Evolutionary conservation across 2,329 filamentous ascomycete species (phyloP).

Genomic region (Aspergillus brasiliensis): DNA sequence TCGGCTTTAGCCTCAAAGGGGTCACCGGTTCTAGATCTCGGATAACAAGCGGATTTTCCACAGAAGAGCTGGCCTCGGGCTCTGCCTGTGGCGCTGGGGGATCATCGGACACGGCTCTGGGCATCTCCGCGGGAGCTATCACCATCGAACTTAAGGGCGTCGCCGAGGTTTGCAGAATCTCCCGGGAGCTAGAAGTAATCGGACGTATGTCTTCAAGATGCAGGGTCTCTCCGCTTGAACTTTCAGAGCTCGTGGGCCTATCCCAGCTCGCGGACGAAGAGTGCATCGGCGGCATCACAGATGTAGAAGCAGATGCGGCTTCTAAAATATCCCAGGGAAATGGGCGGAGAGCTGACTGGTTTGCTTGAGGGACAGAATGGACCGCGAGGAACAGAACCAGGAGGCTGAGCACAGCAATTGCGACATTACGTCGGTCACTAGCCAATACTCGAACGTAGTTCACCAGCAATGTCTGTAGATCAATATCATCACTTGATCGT

Average conservation of each 20-base stretch:
- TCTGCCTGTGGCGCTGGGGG: neutral
- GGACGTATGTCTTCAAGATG: neutral
- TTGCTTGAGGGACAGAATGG: slow-evolving; percentile 6
- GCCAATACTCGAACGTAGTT: slow-evolving; percentile 58
- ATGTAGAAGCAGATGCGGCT: neutral
- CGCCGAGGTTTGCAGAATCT: neutral
- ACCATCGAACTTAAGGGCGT: neutral
- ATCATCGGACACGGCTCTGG: neutral
- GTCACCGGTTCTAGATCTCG: neutral
- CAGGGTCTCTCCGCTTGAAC: neutral
- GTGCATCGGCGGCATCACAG: slow-evolving; percentile 10
- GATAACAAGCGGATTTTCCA: neutral
- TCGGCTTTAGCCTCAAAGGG: neutral
- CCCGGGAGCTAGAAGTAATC: neutral
- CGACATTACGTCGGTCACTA: slow-evolving; percentile 56
- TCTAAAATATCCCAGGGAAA: slow-evolving; percentile 20
- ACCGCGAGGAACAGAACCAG: slow-evolving; percentile 47
- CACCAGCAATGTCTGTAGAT: slow-evolving; percentile 53
- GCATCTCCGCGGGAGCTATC: neutral
- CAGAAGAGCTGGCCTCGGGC: neutral
- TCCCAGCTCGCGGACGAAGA: neutral
- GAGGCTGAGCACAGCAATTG: slow-evolving; percentile 50
- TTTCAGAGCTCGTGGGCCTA: neutral
- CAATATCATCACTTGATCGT: slow-evolving; percentile 45
- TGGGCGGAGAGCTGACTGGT: slow-evolving; percentile 13